Percentiles rank a stretch among this genome's conserved stretches.
Evolutionary conservation across 2,329 filamentous ascomycete species (phyloP).

Genomic region (Zarea fungicola): DNA sequence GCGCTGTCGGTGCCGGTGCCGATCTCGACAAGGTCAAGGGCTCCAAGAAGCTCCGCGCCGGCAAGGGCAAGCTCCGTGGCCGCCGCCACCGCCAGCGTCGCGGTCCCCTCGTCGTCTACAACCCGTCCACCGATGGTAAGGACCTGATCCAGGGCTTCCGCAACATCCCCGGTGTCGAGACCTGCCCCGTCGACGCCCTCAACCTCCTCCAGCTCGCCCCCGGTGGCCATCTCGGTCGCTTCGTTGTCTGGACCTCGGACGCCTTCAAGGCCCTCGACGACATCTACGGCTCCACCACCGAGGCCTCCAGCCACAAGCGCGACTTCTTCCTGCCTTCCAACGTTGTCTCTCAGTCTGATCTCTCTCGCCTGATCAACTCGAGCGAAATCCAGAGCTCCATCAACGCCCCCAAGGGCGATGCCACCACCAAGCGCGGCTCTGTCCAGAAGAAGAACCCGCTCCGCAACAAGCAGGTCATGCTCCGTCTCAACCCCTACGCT

Average conservation of each 20-base stretch:
- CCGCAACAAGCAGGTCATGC: slow-evolving; percentile 96
- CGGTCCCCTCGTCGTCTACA: slow-evolving; percentile 96
- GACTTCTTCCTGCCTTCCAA: slow-evolving; percentile 96
- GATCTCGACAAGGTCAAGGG: slow-evolving; percentile 94
- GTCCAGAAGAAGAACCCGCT: slow-evolving; percentile 99
- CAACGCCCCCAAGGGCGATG: slow-evolving; percentile 82
- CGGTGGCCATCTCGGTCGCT: slow-evolving; percentile 96
- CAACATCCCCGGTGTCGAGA: slow-evolving; percentile 99
- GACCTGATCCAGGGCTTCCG: slow-evolving; percentile 92
- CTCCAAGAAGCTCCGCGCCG: slow-evolving; percentile 94
- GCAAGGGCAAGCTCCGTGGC: slow-evolving; percentile 98
- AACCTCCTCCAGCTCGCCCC: slow-evolving; percentile 99
- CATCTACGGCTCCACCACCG: slow-evolving; percentile 92
- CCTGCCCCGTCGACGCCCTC: slow-evolving; percentile 83
- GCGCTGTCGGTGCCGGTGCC: slow-evolving; percentile 81
- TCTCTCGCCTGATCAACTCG: slow-evolving; percentile 98
- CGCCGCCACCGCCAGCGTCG: slow-evolving; percentile 97
- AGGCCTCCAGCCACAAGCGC: slow-evolving; percentile 90
- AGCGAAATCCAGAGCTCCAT: slow-evolving; percentile 97
- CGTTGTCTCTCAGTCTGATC: slow-evolving; percentile 88
- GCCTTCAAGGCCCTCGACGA: slow-evolving; percentile 95
- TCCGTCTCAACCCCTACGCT: slow-evolving; percentile 98
- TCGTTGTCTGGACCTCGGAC: slow-evolving; percentile 97
- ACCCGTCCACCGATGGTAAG: slow-evolving; percentile 91
- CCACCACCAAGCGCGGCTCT: slow-evolving; percentile 79